phyloP scores from a whole-genome alignment of 441 rosid species.

The Mallotus repandus region DNA sequence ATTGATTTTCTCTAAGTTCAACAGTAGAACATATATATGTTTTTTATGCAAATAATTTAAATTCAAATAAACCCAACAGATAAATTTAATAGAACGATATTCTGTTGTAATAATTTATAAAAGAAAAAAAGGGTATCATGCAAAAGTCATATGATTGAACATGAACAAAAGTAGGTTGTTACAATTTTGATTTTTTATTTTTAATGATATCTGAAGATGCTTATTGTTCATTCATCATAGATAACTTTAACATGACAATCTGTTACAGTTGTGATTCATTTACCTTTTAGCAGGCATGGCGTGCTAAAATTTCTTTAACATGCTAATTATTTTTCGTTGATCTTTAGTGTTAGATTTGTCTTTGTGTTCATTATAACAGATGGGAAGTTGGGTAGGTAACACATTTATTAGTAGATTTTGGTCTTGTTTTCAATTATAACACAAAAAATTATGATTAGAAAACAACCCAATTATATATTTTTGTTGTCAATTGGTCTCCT shows the following conservation, averaged over 20 bases:
- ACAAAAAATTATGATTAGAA: slow-evolving; percentile 8
- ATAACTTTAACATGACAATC: slow-evolving; percentile 22
- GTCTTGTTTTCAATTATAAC: neutral
- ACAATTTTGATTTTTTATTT: neutral
- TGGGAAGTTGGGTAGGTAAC: neutral
- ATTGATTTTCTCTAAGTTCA: too few relatives aligned
- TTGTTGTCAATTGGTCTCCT: slow-evolving; percentile 17
- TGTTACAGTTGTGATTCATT: slow-evolving; percentile 17
- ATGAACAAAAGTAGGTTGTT: slow-evolving; percentile 10
- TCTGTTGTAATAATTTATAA: neutral
- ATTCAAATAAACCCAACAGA: neutral
- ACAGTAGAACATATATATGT: too few relatives aligned
- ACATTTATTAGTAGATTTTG: slow-evolving; percentile 13
- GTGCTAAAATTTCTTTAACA: slow-evolving; percentile 18
- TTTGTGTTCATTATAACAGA: neutral
- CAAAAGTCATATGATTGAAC: slow-evolving; percentile 8
- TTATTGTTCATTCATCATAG: slow-evolving; percentile 24
- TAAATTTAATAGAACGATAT: neutral
- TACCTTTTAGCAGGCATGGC: slow-evolving; percentile 22
- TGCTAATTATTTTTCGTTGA: neutral
- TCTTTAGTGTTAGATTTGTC: slow-evolving; percentile 6
- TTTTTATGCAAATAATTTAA: neutral
- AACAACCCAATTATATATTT: slow-evolving; percentile 17
- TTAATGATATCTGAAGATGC: slow-evolving; percentile 11
- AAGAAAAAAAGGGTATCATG: too few relatives aligned